Conservation (phyloP, 2,329 filamentous ascomycete genomes). For the Apiospora aurea region DNA sequence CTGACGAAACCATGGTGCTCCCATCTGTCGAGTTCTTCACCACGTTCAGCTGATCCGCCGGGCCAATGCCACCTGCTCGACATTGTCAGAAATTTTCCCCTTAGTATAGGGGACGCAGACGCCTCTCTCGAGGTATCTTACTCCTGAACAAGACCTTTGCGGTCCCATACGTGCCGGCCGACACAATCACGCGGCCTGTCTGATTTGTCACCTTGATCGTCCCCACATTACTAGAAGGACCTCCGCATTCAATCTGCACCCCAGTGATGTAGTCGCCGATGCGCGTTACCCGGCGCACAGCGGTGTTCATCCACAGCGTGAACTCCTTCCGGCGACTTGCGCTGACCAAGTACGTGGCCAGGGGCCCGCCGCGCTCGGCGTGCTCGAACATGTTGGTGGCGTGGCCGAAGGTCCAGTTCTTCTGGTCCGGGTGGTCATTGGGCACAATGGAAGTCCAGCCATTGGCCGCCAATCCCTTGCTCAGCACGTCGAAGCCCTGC, state of each 20-base stretch:
- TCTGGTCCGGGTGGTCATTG: conserved; percentile 65
- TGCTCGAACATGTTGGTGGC: conserved; percentile 72
- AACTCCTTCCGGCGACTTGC: conserved; percentile 69
- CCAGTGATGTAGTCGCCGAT: conserved; percentile 68
- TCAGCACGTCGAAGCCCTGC: conserved; percentile 69
- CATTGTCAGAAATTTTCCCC: conserved; percentile 28
- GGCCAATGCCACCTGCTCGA: conserved; percentile 62
- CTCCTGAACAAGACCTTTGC: conserved; percentile 73
- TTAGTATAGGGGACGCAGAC: background rate
- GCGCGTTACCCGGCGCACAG: conserved; percentile 72
- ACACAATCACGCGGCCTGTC: conserved; percentile 71
- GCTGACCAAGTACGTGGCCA: conserved; percentile 74
- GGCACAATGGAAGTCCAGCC: conserved; percentile 71
- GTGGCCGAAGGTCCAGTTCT: conserved; percentile 70
- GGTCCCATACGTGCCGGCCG: conserved; percentile 74
- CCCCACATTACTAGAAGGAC: conserved; percentile 61
- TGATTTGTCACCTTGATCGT: conserved; percentile 64
- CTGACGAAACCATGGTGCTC: conserved; percentile 55
- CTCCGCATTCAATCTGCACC: conserved; percentile 68
- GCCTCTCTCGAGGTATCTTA: conserved; percentile 28
- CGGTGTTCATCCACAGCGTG: conserved; percentile 69
- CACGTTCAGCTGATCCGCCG: conserved; percentile 62
- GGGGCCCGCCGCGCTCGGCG: conserved; percentile 72
- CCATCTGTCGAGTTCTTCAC: conserved; percentile 59
- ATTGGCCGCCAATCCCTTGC: conserved; percentile 61